Base-by-base conservation (phyloP, 1,139 yeast species). In the Sugiyamaella paludigena region DNA sequence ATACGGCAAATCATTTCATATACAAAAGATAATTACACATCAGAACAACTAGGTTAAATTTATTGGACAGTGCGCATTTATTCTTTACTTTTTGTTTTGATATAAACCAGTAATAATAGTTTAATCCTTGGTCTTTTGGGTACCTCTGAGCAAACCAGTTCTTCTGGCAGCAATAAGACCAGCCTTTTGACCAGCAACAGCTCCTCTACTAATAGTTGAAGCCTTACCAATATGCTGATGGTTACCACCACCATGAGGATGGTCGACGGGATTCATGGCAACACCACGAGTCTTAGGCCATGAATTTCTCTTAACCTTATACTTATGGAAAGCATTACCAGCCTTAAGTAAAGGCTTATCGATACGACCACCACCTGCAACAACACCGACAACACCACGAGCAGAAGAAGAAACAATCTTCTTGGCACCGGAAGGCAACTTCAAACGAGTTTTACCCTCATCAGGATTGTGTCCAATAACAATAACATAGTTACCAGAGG, bases 201-300 rank as follows among this genome's bases (percentile, higher is more conserved):
- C 98, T 78, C 96, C 96, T 87, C 98, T 89, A 68, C 96, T 85
- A 72, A 92, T 92, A 73, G 98, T 92, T 71, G 98, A 92, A 74
- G 98, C 98, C 86, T 92, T 92, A 91, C 98, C 98, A 84, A 92
- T 92, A 78, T 92, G 98, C 84, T 92, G 98, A 81, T 92, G 98
- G 97, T 92, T 92, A 92, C 98, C 98, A 91, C 98, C 98, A 87
- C 98, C 98, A 78, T 91, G 98, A 76, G 98, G 98, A 83, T 91
- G 98, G 77, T 91, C 98, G 75, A 91, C 98, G 78, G 98, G 98
- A 82, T 89, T 84, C 96, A 89, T 89, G 76, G 96, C 96, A 76
- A 89, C 97, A 89, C 97, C 98, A 82, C 97, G 88, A 74, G 97
- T 91, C 87, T 87, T 88, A 79, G 97, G 97, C 97, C 97, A 89